phyloP scores from a whole-genome alignment of 73 alveolate species.

The Halteria grandinella region DNA sequence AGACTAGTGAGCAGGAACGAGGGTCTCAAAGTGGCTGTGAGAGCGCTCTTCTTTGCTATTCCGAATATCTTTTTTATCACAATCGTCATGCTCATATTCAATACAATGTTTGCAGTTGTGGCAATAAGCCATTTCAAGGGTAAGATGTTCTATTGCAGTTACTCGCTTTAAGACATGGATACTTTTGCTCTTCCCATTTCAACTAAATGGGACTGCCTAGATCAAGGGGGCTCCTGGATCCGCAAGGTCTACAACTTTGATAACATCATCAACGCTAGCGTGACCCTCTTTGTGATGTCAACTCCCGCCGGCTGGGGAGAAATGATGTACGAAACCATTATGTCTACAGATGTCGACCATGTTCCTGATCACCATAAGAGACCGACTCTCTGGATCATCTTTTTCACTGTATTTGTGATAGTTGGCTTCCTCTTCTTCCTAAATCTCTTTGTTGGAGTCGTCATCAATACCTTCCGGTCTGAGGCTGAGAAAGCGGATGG shows the following conservation, averaged over 20 bases:
- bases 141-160: conserved; percentile 24
- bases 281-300: conserved; percentile 64
- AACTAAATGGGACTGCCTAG: conserved; percentile 4
- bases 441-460: conserved; percentile 75
- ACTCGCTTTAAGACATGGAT: neutral
- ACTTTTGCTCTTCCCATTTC: too few species aligned
- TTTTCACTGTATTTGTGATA: conserved; percentile 62
- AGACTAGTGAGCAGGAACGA: too few species aligned
- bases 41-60: too few species aligned
- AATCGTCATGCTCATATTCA: too few species aligned
- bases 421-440: conserved; percentile 64
- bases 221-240: conserved; percentile 10
- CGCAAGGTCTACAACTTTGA: conserved; percentile 56
- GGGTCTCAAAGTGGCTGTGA: too few species aligned
- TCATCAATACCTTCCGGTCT: conserved; percentile 61
- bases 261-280: conserved; percentile 61
- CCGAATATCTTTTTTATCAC: too few species aligned
- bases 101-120: too few species aligned
- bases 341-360: conserved; percentile 32
- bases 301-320: conserved; percentile 76
- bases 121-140: conserved; percentile 46
- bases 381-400: conserved; percentile 64
- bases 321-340: conserved; percentile 67
- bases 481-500: conserved; percentile 62
- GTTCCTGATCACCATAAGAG: conserved; percentile 51